Evolutionary conservation across 2,329 filamentous ascomycete genomes (phyloP), one percentile per base, ranked within the genome.

Genomic region (Microsporum ferrugineum): DNA sequence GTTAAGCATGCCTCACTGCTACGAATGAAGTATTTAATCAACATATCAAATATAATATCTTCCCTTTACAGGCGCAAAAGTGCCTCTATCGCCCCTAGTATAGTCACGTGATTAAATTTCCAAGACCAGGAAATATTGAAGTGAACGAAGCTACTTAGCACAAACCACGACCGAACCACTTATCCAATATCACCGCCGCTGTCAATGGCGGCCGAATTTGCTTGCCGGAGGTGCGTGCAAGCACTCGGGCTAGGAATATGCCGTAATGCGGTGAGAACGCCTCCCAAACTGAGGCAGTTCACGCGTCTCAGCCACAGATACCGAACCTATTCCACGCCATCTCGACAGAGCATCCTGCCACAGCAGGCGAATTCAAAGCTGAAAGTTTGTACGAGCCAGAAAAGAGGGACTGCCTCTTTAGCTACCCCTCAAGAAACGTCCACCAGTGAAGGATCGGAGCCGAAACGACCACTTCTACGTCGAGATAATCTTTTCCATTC

Each of bases 401-500:
- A 27, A 69, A 66, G 43, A 66, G 62, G 57, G 2, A 17, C 61
- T 29, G 61, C 63, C 8, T 59, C 62, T 1, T 34, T 63, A 12
- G 58, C 61, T 51, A 33, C 29, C 10, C 55, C 60, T 36, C 57
- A 63, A 29, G 58, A n/a, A 38, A 51, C 59, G 29, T 29, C 65
- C 53, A 64, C 65, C 17, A 53, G 47, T 51, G 31, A 56, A 34
- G 3, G 23, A 43, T 60, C 59, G 29, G 53, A 60, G 49, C 23
- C 45, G 38, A 41, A 51, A 23, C 58, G 45, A 36, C 69, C 36
- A 4, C 72, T 84, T 56, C 80, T 95, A 31, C 79, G 79, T 65
- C 81, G 85, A 58, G 85, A 95, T 75, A 88, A 96, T 71, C 86
- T 99, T 61, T 99, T 97, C 79, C 92, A 99, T 75, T 85, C 89